A percentile compares a stretch with the other conserved stretches of the same genome.
Evolutionary conservation across 1,139 yeast genomes (phyloP).

Genomic region (Torulaspora globosa): DNA sequence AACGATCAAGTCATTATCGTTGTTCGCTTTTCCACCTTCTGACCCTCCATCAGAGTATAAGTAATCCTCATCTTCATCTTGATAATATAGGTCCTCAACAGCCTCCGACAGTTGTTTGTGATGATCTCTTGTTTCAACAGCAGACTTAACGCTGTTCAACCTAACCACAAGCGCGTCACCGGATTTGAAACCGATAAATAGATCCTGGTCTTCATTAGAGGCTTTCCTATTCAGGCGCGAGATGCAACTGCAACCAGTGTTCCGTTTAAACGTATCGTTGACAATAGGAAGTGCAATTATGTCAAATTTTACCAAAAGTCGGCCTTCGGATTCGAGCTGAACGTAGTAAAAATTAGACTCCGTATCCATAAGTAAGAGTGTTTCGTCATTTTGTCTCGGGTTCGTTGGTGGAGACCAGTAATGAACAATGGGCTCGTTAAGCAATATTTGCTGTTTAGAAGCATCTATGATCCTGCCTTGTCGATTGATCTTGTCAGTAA

Average conservation of each 20-base stretch:
- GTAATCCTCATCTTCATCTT: conserved; percentile 36
- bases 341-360: conserved; percentile 28
- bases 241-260: conserved; percentile 28
- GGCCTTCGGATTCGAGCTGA: conserved; percentile 33
- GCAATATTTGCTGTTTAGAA: conserved; percentile 24
- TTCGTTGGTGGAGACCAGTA: conserved; percentile 20
- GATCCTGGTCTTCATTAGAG: conserved; percentile 19
- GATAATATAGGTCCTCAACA: conserved; percentile 23
- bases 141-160: conserved; percentile 33
- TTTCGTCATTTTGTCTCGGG: conserved; percentile 20
- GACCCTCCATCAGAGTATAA: conserved; percentile 33
- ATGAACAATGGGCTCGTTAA: conserved; percentile 20
- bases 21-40: conserved; percentile 34
- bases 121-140: conserved; percentile 27
- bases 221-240: conserved; percentile 20
- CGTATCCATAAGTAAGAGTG: conserved; percentile 31
- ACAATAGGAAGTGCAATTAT: conserved; percentile 32
- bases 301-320: conserved; percentile 31
- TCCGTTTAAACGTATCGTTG: conserved; percentile 31
- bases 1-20: conserved; percentile 35
- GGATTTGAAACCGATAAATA: conserved; percentile 34
- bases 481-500: conserved; percentile 24
- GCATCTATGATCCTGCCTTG: conserved; percentile 29
- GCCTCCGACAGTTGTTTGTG: conserved; percentile 14
- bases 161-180: conserved; percentile 33